A percentile compares a stretch with the other conserved stretches of the same genome.
Conservation (phyloP, 2,329 filamentous ascomycete genomes). For the Cercospora sp. region DNA sequence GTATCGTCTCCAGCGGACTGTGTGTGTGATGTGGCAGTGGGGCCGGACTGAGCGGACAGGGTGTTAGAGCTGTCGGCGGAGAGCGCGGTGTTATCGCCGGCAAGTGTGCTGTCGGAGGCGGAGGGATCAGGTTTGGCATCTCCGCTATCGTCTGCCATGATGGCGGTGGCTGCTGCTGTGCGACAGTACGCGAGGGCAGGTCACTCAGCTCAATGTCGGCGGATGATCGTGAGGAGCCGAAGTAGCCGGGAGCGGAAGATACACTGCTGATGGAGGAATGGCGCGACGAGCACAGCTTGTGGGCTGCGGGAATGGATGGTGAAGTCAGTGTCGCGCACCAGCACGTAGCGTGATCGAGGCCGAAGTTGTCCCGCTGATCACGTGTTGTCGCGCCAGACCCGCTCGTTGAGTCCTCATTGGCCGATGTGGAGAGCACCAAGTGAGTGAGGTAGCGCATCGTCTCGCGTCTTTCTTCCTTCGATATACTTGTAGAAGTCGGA, state of each 20-base stretch:
- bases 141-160: slow-evolving; percentile 24
- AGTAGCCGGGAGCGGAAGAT: neutral
- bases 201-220: slow-evolving; percentile 22
- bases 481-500: neutral
- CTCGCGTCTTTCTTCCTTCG: neutral
- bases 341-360: slow-evolving; percentile 23
- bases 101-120: slow-evolving; percentile 21
- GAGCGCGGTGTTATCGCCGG: slow-evolving; percentile 5
- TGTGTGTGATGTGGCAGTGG: slow-evolving; percentile 20
- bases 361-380: slow-evolving; percentile 19
- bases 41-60: slow-evolving; percentile 5
- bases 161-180: slow-evolving; percentile 15
- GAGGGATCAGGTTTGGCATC: slow-evolving; percentile 17
- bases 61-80: slow-evolving; percentile 4
- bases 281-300: slow-evolving; percentile 1
- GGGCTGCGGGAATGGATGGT: slow-evolving; percentile 9
- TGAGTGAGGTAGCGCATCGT: neutral
- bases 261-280: neutral
- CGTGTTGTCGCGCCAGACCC: neutral
- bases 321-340: slow-evolving; percentile 27
- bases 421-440: neutral
- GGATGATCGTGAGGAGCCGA: neutral
- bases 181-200: slow-evolving; percentile 21
- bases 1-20: slow-evolving; percentile 24
- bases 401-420: neutral